These are phyloP conservation scores for Emergomyces pasteurianus DNA, from an alignment of 2,329 filamentous ascomycete species.

Conservation along the genomic window DNA sequence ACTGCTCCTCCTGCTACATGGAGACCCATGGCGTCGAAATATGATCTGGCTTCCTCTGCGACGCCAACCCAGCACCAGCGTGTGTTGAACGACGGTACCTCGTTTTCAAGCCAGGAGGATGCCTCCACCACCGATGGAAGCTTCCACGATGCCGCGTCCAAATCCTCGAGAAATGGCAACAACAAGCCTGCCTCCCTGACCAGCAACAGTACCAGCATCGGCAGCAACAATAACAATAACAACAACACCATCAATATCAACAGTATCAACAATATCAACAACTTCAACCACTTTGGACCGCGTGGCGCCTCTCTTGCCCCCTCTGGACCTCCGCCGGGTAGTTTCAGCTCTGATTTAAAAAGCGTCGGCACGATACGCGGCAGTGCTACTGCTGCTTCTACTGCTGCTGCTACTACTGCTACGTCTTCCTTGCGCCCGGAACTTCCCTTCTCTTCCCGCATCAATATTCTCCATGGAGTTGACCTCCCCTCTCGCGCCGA, in stretches of 20 bases:
- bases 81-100: slow-evolving; percentile 24
- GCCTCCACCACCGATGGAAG: slow-evolving; percentile 27
- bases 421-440: slow-evolving; percentile 41
- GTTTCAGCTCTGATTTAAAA: slow-evolving; percentile 80
- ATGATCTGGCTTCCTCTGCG: slow-evolving; percentile 30
- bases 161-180: slow-evolving; percentile 26
- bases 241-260: neutral
- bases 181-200: slow-evolving; percentile 42
- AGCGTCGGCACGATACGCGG: slow-evolving; percentile 53
- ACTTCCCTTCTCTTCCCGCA: slow-evolving; percentile 37
- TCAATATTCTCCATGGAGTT: slow-evolving; percentile 47
- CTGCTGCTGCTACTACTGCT: neutral
- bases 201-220: slow-evolving; percentile 38
- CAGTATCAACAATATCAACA: neutral
- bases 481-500: slow-evolving; percentile 47
- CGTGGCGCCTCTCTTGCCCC: slow-evolving; percentile 60
- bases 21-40: slow-evolving; percentile 35
- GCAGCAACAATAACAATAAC: neutral
- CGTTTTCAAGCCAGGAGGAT: slow-evolving; percentile 27
- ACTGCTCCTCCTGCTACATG: slow-evolving; percentile 22
- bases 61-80: slow-evolving; percentile 32
- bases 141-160: slow-evolving; percentile 24
- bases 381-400: slow-evolving; percentile 25
- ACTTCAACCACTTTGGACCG: slow-evolving; percentile 43
- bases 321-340: slow-evolving; percentile 62